Evolutionary conservation across 331 rosid species (phyloP), one percentile per base, ranked within the genome.

Genomic region (Malus hybrid): DNA sequence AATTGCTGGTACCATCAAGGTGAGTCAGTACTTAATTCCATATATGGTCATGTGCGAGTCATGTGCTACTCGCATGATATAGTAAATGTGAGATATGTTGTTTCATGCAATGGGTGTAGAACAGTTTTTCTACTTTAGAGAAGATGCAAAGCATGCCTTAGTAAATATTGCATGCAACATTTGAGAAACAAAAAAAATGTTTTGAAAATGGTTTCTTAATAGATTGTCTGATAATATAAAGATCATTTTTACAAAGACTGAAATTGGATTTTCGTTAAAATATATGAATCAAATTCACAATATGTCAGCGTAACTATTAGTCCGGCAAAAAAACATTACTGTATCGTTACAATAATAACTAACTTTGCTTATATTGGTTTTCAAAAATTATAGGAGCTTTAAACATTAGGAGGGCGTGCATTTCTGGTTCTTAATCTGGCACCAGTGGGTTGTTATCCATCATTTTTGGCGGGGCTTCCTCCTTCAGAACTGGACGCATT

Each of bases 401-500:
- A 82, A 62, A 78, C 28, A 5, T 65, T 82, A 48, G 91, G 89
- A 7, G 87, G 91, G 75, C 53, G 81, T 12, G 52, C 84, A 16
- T 87, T 85, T 87, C 28, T 80, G 34, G 87, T 85, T 28, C 72
- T 85, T 16, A 87, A 87, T 50, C 71, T 85, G 30, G 91, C 84
- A 18, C 86, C 91, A 7, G 86, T 85, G 44, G 87, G 89, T 24
- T 87, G 91, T n/a, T 82, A 87, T 46, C 91, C 89, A 7, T 39
- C 89, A 19, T 15, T 72, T 10, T 69, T 90, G 84, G 95, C 71
- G 66, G 73, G 83, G 67, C 85, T 90, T 83, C 85, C 92, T 53
- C 90, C 6, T 55, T 84, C 87, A 5, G 97, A 92, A 30, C 26
- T 86, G 19, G 97, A 94, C 79, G 79, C 70, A 62, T 82, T 79